phyloP scores from a whole-genome alignment of 768 basidiomycete genomes.

The Termitomyces heimii region DNA sequence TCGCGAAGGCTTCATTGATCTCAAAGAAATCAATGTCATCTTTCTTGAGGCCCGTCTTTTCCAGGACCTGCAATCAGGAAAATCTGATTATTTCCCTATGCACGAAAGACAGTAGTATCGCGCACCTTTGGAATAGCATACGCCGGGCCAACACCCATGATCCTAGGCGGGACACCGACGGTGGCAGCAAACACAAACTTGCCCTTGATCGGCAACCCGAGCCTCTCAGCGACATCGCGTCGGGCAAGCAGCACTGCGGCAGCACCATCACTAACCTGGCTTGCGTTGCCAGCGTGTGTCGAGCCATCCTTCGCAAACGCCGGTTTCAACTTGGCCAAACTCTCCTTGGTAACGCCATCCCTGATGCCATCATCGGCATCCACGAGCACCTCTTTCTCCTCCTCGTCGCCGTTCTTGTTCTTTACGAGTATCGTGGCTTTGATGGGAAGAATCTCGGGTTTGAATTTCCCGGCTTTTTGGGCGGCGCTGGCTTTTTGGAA shows the following conservation, averaged over 20 bases:
- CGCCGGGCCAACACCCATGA: background rate
- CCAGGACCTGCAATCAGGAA: constrained; percentile 38
- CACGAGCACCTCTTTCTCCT: constrained; percentile 61
- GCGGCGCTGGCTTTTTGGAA: constrained; percentile 83
- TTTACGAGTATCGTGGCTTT: constrained; percentile 45
- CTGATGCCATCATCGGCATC: constrained; percentile 84
- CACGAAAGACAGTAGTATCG: no score
- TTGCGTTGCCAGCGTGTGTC: constrained; percentile 26
- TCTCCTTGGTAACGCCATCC: constrained; percentile 77
- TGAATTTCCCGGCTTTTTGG: constrained; percentile 77
- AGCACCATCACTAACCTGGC: background rate
- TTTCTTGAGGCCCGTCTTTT: constrained; percentile 55
- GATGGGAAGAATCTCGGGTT: constrained; percentile 71
- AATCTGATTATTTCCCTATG: no score
- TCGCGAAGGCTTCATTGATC: constrained; percentile 90
- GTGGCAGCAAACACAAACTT: background rate
- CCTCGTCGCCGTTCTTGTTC: constrained; percentile 66
- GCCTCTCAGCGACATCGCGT: background rate
- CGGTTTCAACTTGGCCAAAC: constrained; percentile 75
- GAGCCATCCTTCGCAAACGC: constrained; percentile 71
- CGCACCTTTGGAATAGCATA: background rate
- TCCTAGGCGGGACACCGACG: background rate
- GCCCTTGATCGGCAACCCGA: background rate
- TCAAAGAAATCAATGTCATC: constrained; percentile 87
- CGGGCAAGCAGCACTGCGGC: background rate